Conservation (phyloP, 1,139 yeast species). For the Yamadazyma jaroonii region DNA sequence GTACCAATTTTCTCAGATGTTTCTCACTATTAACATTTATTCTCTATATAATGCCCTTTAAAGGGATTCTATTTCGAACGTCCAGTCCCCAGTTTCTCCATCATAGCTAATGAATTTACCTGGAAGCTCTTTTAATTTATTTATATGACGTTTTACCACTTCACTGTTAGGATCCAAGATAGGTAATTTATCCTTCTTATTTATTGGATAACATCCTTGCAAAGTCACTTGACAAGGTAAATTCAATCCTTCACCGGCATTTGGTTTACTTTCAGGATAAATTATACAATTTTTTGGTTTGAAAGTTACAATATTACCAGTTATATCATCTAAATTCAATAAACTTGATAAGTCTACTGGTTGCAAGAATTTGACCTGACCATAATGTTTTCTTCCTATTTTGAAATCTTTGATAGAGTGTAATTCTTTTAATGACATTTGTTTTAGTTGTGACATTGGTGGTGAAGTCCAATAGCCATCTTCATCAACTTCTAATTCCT, state of each 20-base stretch:
- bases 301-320: slow-evolving; percentile 65
- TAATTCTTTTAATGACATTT: slow-evolving; percentile 60
- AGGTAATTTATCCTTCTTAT: slow-evolving; percentile 70
- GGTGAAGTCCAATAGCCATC: slow-evolving; percentile 92
- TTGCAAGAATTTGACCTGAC: slow-evolving; percentile 67
- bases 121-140: slow-evolving; percentile 58
- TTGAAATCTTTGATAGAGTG: slow-evolving; percentile 62
- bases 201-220: slow-evolving; percentile 74
- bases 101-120: slow-evolving; percentile 74
- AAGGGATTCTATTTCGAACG: slow-evolving; percentile 50
- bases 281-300: slow-evolving; percentile 61
- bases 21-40: not conserved
- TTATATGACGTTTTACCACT: slow-evolving; percentile 64
- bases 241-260: slow-evolving; percentile 78
- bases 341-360: slow-evolving; percentile 82
- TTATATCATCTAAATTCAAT: slow-evolving; percentile 55
- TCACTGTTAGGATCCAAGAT: slow-evolving; percentile 79
- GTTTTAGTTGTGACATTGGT: slow-evolving; percentile 57
- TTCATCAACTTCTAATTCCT: slow-evolving; percentile 36
- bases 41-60: slow-evolving; percentile 9
- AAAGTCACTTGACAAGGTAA: slow-evolving; percentile 70
- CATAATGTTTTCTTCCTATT: slow-evolving; percentile 80
- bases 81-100: slow-evolving; percentile 79
- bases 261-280: slow-evolving; percentile 76
- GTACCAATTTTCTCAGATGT: not conserved